Evolutionary conservation across 345 rosid species (phyloP), one percentile per base, ranked within the genome.

Genomic region (Gossypium turneri): DNA sequence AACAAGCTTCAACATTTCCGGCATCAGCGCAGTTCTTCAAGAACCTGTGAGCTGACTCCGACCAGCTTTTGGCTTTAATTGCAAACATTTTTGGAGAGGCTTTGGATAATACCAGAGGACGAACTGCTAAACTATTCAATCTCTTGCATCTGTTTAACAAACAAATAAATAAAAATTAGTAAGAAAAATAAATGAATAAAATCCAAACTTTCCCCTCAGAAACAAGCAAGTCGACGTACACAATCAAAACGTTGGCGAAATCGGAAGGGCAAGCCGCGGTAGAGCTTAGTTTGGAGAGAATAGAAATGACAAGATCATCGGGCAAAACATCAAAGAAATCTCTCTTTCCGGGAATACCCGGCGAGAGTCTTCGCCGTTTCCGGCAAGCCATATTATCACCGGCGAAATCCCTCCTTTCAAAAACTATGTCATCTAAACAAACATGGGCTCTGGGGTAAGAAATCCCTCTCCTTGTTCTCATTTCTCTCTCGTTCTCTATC

Each of bases 1-100:
- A 95, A 76, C 88, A 89, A 71, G 98, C 99, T 79, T 95, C 98
- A 27, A 83, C 88, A 73, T 89, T 91, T 72, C 99, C 99, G 80
- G 98, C 89, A 16, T 86, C 94, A 69, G 93, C 92, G 61, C 98
- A 93, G 4, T 78, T 82, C 75, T 89, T 93, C 41, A 95, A 81
- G 73, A 95, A 91, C 59, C 91, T 89, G 79, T 93, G 98, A 61
- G 94, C 86, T 10, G 91, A 81, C 29, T 95, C 99, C 4, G 93
- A 89, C 99, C 99, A 95, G 25, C 84, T 89, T 6, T 70, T 73
- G 17, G 98, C 94, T 77, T 78, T 87, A 9, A 93, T 74, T 12
- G 91, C 90, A 1, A 95, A 79, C 9, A 82, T 78, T 74, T 84
- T 87, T 1, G 77, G 80, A 16, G 91, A 90, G 2, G 94, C 91